A percentile compares a stretch with the other conserved stretches of the same genome.
These are phyloP conservation scores for Eimeria falciformis DNA, from an alignment of 169 alveolate genomes.

Conservation along the genomic window DNA sequence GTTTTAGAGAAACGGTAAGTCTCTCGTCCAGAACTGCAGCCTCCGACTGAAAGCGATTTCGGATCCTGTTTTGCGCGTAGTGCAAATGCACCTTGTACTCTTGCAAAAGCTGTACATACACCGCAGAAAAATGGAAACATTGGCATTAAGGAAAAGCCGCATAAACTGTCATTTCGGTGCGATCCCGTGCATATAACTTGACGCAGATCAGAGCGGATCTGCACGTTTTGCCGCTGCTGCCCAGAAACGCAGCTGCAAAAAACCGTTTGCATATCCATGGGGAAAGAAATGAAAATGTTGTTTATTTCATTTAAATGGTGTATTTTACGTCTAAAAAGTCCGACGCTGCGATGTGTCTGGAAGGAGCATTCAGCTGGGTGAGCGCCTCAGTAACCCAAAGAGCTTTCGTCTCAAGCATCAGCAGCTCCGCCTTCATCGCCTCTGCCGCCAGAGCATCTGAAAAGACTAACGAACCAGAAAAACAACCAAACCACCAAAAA, in stretches of 20 bases:
- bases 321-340: conserved; percentile 7
- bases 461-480: not conserved
- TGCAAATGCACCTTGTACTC: conserved; percentile 1
- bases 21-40: conserved; percentile 31
- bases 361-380: conserved; percentile 43
- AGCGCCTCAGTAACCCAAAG: conserved; percentile 25
- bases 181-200: no score
- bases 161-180: no score
- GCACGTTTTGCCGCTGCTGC: no score
- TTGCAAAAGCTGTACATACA: conserved; percentile 18
- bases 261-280: no score
- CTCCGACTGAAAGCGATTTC: not conserved
- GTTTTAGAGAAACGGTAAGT: not conserved
- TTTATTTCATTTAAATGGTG: not conserved
- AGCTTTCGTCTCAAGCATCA: not conserved
- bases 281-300: no score
- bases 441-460: conserved; percentile 11
- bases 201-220: no score
- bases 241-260: no score
- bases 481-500: not conserved
- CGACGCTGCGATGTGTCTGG: not conserved
- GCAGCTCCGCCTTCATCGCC: not conserved
- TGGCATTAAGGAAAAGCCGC: no score
- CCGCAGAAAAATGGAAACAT: not conserved
- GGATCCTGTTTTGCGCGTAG: not conserved